phyloP scores from a whole-genome alignment of 2,329 filamentous ascomycete species.

The Metarhizium anisopliae region DNA sequence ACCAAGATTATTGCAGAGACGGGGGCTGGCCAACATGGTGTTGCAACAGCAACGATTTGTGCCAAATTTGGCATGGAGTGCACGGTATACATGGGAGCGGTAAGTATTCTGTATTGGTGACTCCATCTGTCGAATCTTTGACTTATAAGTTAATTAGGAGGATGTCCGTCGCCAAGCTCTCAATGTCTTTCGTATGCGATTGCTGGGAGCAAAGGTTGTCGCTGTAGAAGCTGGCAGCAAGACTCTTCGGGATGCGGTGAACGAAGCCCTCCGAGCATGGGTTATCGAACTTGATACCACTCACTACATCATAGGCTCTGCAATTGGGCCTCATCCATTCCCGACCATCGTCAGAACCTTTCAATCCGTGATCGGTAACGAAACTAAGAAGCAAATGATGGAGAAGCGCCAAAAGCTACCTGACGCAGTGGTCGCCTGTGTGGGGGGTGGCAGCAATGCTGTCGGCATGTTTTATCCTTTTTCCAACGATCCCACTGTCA shows the following conservation, averaged over 20 bases:
- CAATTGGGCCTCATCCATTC: constrained; percentile 96
- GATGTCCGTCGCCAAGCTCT: constrained; percentile 92
- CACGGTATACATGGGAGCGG: constrained; percentile 93
- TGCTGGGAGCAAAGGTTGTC: constrained; percentile 86
- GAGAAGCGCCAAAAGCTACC: constrained; percentile 80
- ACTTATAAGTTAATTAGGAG: constrained; percentile 41
- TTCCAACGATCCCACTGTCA: constrained; percentile 72
- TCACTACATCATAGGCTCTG: constrained; percentile 96
- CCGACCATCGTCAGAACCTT: constrained; percentile 95
- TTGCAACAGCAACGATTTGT: constrained; percentile 93
- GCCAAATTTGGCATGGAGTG: constrained; percentile 98
- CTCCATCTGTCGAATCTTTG: neutral
- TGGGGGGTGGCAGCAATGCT: constrained; percentile 91
- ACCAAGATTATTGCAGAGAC: constrained; percentile 97
- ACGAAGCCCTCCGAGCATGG: constrained; percentile 91
- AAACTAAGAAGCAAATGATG: constrained; percentile 88
- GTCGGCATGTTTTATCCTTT: constrained; percentile 99
- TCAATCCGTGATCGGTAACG: constrained; percentile 90
- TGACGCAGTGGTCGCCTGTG: constrained; percentile 92
- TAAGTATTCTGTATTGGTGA: constrained; percentile 20
- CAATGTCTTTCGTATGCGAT: constrained; percentile 97
- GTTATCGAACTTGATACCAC: constrained; percentile 87
- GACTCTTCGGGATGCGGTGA: constrained; percentile 80
- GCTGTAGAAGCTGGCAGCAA: constrained; percentile 85
- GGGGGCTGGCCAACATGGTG: constrained; percentile 93